Conservation (phyloP, 192 early-diverging fungal genomes). For the Backusella macrospora region DNA sequence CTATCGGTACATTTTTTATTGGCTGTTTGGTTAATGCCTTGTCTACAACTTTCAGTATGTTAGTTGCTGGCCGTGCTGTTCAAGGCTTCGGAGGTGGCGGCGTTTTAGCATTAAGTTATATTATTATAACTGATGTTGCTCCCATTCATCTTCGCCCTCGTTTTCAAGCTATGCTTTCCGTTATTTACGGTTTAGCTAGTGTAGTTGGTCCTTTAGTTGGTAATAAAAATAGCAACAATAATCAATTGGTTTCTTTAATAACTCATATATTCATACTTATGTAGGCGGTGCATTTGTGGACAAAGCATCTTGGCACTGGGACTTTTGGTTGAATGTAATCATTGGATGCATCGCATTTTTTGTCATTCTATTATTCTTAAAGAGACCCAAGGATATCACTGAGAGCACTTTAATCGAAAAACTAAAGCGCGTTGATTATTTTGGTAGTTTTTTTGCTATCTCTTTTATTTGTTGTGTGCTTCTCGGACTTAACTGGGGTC, state of each 20-base stretch:
- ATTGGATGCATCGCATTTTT: conserved; percentile 13
- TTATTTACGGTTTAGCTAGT: conserved; percentile 61
- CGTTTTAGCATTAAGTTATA: conserved; percentile 60
- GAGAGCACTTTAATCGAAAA: conserved; percentile 49
- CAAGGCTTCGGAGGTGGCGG: conserved; percentile 69
- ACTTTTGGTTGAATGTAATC: conserved; percentile 55
- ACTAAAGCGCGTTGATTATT: conserved; percentile 61
- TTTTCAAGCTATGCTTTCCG: conserved; percentile 63
- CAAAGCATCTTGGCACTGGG: conserved; percentile 69
- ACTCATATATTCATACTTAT: background rate
- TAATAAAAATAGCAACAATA: conserved; percentile 19
- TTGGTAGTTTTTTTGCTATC: conserved; percentile 58
- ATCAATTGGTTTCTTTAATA: conserved; percentile 17
- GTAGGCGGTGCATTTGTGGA: conserved; percentile 73
- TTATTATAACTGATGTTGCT: conserved; percentile 75
- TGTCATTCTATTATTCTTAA: conserved; percentile 46
- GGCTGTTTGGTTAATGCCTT: conserved; percentile 59
- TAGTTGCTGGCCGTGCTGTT: conserved; percentile 65
- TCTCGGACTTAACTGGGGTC: conserved; percentile 65
- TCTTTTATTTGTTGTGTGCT: conserved; percentile 54
- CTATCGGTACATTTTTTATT: conserved; percentile 37
- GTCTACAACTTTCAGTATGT: conserved; percentile 61
- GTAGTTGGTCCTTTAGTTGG: conserved; percentile 64
- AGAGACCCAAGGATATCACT: conserved; percentile 43
- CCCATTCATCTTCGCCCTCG: conserved; percentile 64